Base-by-base conservation (phyloP, 768 basidiomycete genomes). In the Floccularia luteovirens region DNA sequence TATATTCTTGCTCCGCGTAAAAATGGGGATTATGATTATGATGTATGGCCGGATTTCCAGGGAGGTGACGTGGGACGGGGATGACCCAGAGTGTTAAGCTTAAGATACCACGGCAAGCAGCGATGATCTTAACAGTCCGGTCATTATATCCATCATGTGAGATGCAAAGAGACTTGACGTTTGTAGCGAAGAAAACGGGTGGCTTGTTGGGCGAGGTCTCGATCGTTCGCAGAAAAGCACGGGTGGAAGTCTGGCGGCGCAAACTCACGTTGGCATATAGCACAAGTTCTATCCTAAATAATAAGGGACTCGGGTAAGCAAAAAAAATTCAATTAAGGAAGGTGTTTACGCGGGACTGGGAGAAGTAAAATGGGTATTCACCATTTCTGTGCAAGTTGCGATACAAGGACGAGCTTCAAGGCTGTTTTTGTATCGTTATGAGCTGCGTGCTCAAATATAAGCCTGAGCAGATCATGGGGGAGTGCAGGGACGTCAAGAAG, bases 1-100 rank as follows among this genome's bases (percentile, higher is more conserved):
- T n/a, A n/a, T n/a, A n/a, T n/a, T n/a, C n/a, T n/a, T n/a, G n/a
- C n/a, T n/a, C n/a, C n/a, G n/a, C n/a, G n/a, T n/a, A n/a, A n/a
- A n/a, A n/a, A n/a, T n/a, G n/a, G n/a, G n/a, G n/a, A n/a, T n/a
- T n/a, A n/a, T n/a, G n/a, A n/a, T n/a, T 31, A 30, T 14, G 27
- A 10, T 19, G 40, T 23, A 6, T 34, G 24, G 13, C 36, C 24
- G n/a, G 19, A 5, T 17, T 13, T 20, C 5, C 14, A 23, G 12
- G 27, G 23, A n/a, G 36, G 41, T 27, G 38, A 24, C 31, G 50
- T 8, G 46, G 38, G 28, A 46, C 31, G 5, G 52, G 49, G 8
- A 64, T 48, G 12, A 56, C 62, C 61, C 63, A 67, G 39, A 66
- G 60, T 1, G 66, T 64, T 6, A 69, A 46, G 38, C 51, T 56